Evolutionary conservation across 768 basidiomycete species (phyloP), one percentile per base, ranked within the genome.

Genomic region (Mycena alexandri): DNA sequence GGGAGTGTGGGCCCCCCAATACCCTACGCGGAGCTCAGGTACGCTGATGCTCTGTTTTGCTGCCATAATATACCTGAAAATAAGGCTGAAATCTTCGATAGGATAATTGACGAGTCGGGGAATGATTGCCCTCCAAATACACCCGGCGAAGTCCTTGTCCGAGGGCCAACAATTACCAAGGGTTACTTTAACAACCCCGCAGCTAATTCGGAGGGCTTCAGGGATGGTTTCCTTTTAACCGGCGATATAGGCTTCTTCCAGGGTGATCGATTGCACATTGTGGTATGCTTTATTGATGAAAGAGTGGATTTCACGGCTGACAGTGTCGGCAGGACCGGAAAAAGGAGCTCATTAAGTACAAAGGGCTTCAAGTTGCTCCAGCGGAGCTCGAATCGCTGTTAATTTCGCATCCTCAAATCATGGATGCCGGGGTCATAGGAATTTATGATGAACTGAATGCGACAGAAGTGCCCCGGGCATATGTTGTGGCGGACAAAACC

Each of bases 301-400:
- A 29, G 29, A 29, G 29, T 29, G 29, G 29, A 29, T 29, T 29
- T 29, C 29, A 29, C 29, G 29, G 29, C 29, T 29, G 29, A 29
- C 29, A 29, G 6, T 29, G 6, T 29, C 29, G 29, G 29, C 55
- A 73, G 53, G 74, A 75, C 58, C 72, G 74, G 12, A 62, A 70
- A 22, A 75, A 75, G 43, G 72, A 73, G 41, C 60, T 73, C 2
- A 73, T 73, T 46, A 69, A 72, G 21, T 61, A 57, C 13, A 71
- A 69, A 38, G 67, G 72, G 29, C 58, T 70, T n/a, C 71, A 73
- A 52, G 75, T 79, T n/a, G 71, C 79, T 1, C 78, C 79, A 0
- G 78, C 79, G 4, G 79, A 80, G 60, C 72, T 80, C 9, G 79
- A 80, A 38, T 78, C 73, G 0, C 67, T 73, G 33, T 62, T 80